Evolutionary conservation across 495 filamentous ascomycete genomes (phyloP).

Genomic region (Hypoxylon intermedium): DNA sequence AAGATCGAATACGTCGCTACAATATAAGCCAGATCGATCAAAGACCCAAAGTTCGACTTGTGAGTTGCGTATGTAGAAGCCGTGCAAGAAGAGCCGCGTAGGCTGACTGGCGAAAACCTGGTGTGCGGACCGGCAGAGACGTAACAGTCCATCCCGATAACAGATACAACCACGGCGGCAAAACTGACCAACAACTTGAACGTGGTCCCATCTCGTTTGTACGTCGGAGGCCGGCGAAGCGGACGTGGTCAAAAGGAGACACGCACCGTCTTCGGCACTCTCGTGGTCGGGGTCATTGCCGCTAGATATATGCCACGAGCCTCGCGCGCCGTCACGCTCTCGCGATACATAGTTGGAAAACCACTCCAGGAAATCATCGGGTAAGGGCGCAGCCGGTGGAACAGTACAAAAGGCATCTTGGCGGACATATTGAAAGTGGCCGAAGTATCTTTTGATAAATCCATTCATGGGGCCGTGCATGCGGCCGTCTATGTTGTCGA

Average conservation of each 20-base stretch:
- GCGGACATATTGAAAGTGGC: slow-evolving; percentile 25
- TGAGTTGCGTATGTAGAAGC: slow-evolving; percentile 46
- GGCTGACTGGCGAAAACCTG: slow-evolving; percentile 39
- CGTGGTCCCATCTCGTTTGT: slow-evolving; percentile 33
- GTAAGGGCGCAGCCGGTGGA: slow-evolving; percentile 24
- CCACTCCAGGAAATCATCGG: slow-evolving; percentile 34
- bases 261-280: slow-evolving; percentile 19
- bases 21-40: slow-evolving; percentile 54
- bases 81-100: slow-evolving; percentile 47
- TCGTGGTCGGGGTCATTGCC: slow-evolving; percentile 6
- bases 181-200: slow-evolving; percentile 40
- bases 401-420: slow-evolving; percentile 26
- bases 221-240: slow-evolving; percentile 16
- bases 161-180: slow-evolving; percentile 11
- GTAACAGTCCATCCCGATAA: slow-evolving; percentile 39
- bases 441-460: slow-evolving; percentile 38
- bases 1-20: slow-evolving; percentile 49
- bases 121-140: slow-evolving; percentile 36
- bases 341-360: slow-evolving; percentile 34
- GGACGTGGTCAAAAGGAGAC: slow-evolving; percentile 29
- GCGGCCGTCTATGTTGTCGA: slow-evolving; percentile 38
- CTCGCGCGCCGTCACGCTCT: slow-evolving; percentile 28
- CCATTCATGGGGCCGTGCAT: slow-evolving; percentile 40
- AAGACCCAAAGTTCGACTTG: slow-evolving; percentile 52
- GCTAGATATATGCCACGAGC: slow-evolving; percentile 37